Conservation (phyloP, 23 red algal genomes). For the Gracilaria caudata region DNA sequence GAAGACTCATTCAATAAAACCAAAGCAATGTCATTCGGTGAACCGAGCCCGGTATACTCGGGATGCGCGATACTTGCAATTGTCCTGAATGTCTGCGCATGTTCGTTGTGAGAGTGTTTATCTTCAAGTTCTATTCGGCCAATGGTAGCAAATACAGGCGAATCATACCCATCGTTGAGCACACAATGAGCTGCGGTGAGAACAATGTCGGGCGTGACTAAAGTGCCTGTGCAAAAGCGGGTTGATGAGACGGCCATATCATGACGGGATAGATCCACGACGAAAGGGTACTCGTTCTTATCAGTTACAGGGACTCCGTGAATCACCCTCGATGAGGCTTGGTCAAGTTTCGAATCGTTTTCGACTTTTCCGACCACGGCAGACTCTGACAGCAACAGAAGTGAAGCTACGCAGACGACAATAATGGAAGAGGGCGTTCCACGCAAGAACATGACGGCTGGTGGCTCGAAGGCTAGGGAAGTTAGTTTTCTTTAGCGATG, state of each 20-base stretch:
- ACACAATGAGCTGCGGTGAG: constrained; percentile 86
- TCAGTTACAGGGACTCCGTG: constrained; percentile 53
- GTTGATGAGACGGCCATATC: constrained; percentile 64
- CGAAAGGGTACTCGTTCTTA: constrained; percentile 50
- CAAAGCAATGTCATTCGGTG: constrained; percentile 60
- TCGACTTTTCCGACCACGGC: background rate
- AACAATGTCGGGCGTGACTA: constrained; percentile 55
- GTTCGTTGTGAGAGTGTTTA: constrained; percentile 28
- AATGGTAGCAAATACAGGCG: constrained; percentile 39
- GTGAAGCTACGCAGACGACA: background rate
- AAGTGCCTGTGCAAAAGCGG: constrained; percentile 73
- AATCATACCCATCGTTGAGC: constrained; percentile 52
- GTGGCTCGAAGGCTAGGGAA: background rate
- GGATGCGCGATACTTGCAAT: constrained; percentile 68
- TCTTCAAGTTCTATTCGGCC: constrained; percentile 65
- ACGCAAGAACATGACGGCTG: background rate
- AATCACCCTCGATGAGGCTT: constrained; percentile 35
- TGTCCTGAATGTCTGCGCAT: constrained; percentile 42
- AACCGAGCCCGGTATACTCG: constrained; percentile 65
- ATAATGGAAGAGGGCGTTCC: background rate
- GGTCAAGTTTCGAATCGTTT: background rate
- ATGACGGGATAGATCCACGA: constrained; percentile 66
- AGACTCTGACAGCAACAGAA: background rate
- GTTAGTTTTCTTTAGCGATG: too few relatives aligned
- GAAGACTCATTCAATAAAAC: constrained; percentile 58